Conservation (phyloP, 139 green algal species). For the Edaphochlamys debaryana region DNA sequence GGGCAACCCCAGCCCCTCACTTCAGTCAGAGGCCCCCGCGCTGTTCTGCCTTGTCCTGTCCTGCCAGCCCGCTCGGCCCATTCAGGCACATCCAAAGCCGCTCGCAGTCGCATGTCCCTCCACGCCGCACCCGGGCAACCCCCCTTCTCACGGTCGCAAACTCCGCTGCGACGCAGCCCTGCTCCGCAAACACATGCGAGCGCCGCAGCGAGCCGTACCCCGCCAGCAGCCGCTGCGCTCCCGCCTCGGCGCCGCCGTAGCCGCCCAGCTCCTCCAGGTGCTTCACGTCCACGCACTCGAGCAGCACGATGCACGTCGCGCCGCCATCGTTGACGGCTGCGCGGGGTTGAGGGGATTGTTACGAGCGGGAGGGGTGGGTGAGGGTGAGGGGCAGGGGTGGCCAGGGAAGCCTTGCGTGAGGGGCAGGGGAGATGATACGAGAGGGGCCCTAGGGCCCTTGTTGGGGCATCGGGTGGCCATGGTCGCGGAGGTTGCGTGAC, state of each 20-base stretch:
- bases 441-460: too few species aligned
- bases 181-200: not conserved
- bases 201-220: not conserved
- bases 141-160: not conserved
- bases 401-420: not conserved
- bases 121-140: too few species aligned
- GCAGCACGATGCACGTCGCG: not conserved
- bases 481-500: too few species aligned
- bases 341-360: not conserved
- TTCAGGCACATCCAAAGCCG: too few species aligned
- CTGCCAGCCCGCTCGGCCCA: too few species aligned
- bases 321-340: not conserved
- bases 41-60: not conserved
- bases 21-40: too few species aligned
- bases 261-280: not conserved
- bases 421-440: not conserved
- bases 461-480: not conserved
- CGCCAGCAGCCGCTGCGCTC: not conserved
- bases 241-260: too few species aligned
- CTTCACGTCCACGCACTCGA: conserved; percentile 3
- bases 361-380: not conserved
- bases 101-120: not conserved
- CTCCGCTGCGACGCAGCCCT: conserved; percentile 16
- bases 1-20: too few species aligned
- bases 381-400: too few species aligned